These are phyloP conservation scores for Daldinia decipiens DNA, from an alignment of 495 filamentous ascomycete species.

Conservation along the genomic window DNA sequence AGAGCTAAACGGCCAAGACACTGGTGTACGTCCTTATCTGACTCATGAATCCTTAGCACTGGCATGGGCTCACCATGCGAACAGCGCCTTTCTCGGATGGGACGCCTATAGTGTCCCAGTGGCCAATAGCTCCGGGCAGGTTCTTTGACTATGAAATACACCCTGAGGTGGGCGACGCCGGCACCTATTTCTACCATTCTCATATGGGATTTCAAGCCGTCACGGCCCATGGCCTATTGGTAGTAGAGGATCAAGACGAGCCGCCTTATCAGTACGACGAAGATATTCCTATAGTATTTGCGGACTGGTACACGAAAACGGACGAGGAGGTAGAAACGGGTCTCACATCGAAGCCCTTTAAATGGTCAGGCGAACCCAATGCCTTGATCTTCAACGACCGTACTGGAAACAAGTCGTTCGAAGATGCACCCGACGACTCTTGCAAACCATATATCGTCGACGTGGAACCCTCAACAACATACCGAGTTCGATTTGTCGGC, in stretches of 20 bases:
- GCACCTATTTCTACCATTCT: constrained; percentile 70
- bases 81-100: constrained; percentile 68
- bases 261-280: constrained; percentile 65
- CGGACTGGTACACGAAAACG: constrained; percentile 61
- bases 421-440: constrained; percentile 52
- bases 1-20: not conserved
- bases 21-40: constrained; percentile 17
- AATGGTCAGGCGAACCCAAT: constrained; percentile 60
- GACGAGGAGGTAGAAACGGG: constrained; percentile 56
- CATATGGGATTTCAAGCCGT: constrained; percentile 67
- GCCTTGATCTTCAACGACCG: constrained; percentile 62
- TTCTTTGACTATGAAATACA: constrained; percentile 72
- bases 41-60: constrained; percentile 58
- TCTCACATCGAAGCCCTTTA: constrained; percentile 51
- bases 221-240: constrained; percentile 62
- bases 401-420: constrained; percentile 43
- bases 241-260: constrained; percentile 60
- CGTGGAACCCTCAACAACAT: constrained; percentile 66
- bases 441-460: constrained; percentile 62
- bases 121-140: constrained; percentile 67
- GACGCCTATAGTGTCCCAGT: constrained; percentile 62
- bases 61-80: constrained; percentile 67
- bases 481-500: constrained; percentile 67
- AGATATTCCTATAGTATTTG: constrained; percentile 63
- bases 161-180: constrained; percentile 59